Conservation (phyloP, 2,329 filamentous ascomycete species). For the Akanthomyces uredinophilus region DNA sequence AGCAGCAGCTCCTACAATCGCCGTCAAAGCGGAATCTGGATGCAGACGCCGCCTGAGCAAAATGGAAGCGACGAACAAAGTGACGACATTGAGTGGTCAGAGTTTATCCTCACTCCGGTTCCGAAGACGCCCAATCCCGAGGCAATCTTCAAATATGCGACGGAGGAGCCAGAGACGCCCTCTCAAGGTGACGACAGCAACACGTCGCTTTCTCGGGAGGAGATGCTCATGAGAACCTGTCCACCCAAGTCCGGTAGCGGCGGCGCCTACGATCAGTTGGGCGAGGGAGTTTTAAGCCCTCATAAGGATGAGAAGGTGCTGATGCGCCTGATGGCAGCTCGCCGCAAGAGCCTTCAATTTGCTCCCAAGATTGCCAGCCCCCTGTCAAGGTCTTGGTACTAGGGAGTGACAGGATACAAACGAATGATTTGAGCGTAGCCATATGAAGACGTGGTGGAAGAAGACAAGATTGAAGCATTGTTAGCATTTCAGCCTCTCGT, state of each 20-base stretch:
- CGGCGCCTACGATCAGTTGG: conserved; percentile 33
- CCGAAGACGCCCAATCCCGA: conserved; percentile 56
- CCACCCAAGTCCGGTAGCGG: conserved; percentile 41
- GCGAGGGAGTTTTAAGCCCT: conserved; percentile 39
- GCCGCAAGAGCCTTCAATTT: conserved; percentile 73
- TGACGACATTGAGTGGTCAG: conserved; percentile 37
- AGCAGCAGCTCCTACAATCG: conserved; percentile 45
- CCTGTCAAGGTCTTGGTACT: conserved; percentile 51
- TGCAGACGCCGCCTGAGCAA: conserved; percentile 47
- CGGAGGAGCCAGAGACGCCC: conserved; percentile 45
- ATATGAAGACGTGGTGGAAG: neutral
- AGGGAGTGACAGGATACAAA: conserved; percentile 19
- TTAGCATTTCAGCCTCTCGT: conserved; percentile 13
- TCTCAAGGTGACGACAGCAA: conserved; percentile 30
- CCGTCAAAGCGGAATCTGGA: conserved; percentile 51
- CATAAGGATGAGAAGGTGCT: conserved; percentile 54
- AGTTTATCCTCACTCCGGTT: conserved; percentile 47
- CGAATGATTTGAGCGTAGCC: neutral
- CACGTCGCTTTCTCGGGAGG: conserved; percentile 29
- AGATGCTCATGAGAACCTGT: conserved; percentile 47
- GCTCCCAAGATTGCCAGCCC: conserved; percentile 72
- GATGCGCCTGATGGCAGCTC: conserved; percentile 62
- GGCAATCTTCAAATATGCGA: conserved; percentile 46
- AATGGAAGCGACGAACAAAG: conserved; percentile 34
- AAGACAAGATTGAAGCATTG: conserved; percentile 1